Conservation (phyloP, 1,284 basidiomycete genomes). For the Sanghuangporus baumii region DNA sequence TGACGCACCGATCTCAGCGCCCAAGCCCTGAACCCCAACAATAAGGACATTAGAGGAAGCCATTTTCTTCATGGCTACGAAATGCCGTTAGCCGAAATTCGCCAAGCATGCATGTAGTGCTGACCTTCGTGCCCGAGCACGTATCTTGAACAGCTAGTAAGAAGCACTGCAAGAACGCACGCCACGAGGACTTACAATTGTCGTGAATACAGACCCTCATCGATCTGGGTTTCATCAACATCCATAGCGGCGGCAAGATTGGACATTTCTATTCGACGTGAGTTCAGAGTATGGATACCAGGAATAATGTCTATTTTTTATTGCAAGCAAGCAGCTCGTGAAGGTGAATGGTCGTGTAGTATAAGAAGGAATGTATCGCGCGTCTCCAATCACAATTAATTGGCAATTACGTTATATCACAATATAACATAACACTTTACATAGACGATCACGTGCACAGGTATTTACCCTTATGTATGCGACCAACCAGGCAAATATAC, state of each 20-base stretch:
- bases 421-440: not conserved
- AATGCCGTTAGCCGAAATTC: slow-evolving; percentile 6
- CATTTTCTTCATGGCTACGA: slow-evolving; percentile 97
- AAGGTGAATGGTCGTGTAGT: slow-evolving; percentile 19
- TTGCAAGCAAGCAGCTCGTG: slow-evolving; percentile 48
- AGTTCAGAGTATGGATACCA: not conserved
- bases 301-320: too few species aligned
- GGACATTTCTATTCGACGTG: slow-evolving; percentile 37
- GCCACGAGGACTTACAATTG: slow-evolving; percentile 69
- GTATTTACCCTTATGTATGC: not conserved
- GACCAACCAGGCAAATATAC: not conserved
- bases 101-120: slow-evolving; percentile 16
- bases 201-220: slow-evolving; percentile 92
- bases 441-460: not conserved
- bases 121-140: slow-evolving; percentile 94
- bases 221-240: slow-evolving; percentile 77
- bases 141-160: slow-evolving; percentile 54
- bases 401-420: not conserved
- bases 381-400: not conserved
- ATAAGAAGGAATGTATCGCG: not conserved
- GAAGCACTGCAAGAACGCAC: slow-evolving; percentile 20
- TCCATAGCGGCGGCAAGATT: slow-evolving; percentile 64
- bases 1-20: slow-evolving; percentile 87
- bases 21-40: slow-evolving; percentile 89
- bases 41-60: slow-evolving; percentile 94